Conservation (phyloP, 116 monocot species). For the Phalaenopsis hybrid region DNA sequence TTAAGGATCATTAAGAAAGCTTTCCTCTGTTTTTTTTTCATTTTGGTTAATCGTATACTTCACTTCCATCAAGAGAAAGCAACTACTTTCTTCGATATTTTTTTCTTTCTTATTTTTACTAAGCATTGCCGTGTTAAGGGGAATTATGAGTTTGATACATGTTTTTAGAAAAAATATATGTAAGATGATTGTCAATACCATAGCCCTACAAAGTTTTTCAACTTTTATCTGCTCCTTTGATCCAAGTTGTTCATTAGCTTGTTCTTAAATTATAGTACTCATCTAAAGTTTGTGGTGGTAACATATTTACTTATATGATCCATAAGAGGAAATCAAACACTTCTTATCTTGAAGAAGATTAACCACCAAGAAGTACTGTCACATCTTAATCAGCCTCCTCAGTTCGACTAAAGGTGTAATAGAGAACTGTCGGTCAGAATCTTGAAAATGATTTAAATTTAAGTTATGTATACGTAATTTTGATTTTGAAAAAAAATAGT, state of each 20-base stretch:
- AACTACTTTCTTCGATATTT: not conserved
- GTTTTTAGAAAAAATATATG: not conserved
- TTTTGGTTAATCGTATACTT: not conserved
- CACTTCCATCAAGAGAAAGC: not conserved
- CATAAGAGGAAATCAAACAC: not conserved
- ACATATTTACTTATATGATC: not conserved
- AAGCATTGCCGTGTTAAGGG: not conserved
- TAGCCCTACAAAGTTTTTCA: not conserved
- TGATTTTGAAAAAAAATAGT: no score
- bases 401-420: no score
- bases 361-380: not conserved
- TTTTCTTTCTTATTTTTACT: not conserved
- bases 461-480: no score
- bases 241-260: not conserved
- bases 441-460: no score
- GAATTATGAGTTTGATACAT: not conserved
- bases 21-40: not conserved
- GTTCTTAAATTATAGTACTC: not conserved
- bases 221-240: not conserved
- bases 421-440: no score
- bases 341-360: not conserved
- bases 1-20: not conserved
- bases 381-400: no score
- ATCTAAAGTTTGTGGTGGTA: not conserved
- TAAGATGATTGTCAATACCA: not conserved